Conservation (phyloP, 2,329 filamentous ascomycete genomes). For the Paraphoma chrysanthemicola region DNA sequence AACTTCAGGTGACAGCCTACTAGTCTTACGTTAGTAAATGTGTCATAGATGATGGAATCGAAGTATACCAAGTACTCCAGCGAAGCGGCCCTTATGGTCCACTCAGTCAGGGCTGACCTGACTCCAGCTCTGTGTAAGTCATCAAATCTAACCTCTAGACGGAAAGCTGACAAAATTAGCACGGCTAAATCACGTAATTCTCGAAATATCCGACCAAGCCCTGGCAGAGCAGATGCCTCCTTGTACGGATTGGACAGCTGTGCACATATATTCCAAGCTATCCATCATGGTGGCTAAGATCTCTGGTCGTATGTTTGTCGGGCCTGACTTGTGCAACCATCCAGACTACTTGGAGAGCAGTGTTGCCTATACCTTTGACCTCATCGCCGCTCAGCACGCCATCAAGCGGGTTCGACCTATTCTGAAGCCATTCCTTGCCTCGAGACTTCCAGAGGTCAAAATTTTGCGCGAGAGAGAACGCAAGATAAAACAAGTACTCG, state of each 20-base stretch:
- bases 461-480: constrained; percentile 25
- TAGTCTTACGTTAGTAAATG: constrained; percentile 9
- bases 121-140: constrained; percentile 44
- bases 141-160: not conserved
- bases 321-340: constrained; percentile 36
- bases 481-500: constrained; percentile 16
- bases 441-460: constrained; percentile 32
- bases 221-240: constrained; percentile 33
- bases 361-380: constrained; percentile 40
- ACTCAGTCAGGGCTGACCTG: constrained; percentile 41
- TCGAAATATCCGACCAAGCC: constrained; percentile 35
- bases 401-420: constrained; percentile 36
- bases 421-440: constrained; percentile 31
- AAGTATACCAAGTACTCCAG: constrained; percentile 39
- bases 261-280: constrained; percentile 35
- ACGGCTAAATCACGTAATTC: constrained; percentile 38
- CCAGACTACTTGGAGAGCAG: constrained; percentile 38
- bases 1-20: not conserved
- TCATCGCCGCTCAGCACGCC: constrained; percentile 34
- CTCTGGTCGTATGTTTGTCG: constrained; percentile 44
- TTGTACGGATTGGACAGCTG: constrained; percentile 41
- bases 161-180: constrained; percentile 26
- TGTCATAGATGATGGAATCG: constrained; percentile 30
- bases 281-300: constrained; percentile 42
- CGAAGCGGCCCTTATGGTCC: constrained; percentile 19